phyloP scores from a whole-genome alignment of 441 rosid species.

The Flueggea neowawraea region DNA sequence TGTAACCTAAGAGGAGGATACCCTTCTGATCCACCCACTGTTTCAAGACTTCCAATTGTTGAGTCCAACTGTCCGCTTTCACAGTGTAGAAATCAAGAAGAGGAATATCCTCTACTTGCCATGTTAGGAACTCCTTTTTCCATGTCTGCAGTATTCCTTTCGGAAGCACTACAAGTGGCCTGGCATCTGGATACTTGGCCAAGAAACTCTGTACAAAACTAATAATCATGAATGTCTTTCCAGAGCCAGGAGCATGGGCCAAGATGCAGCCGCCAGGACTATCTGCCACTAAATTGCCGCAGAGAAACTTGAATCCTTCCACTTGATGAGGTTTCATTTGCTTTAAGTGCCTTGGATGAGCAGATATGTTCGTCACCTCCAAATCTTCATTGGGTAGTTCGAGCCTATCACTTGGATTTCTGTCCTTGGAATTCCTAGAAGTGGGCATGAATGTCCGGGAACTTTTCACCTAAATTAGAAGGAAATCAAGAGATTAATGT shows the following conservation, averaged over 20 bases:
- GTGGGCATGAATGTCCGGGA: slow-evolving; percentile 32
- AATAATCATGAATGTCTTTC: slow-evolving; percentile 77
- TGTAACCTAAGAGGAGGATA: slow-evolving; percentile 67
- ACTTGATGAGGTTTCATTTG: slow-evolving; percentile 76
- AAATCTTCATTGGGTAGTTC: slow-evolving; percentile 26
- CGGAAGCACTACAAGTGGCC: slow-evolving; percentile 66
- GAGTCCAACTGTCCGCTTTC: slow-evolving; percentile 59
- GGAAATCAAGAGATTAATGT: not conserved
- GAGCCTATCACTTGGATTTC: slow-evolving; percentile 27
- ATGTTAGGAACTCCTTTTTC: slow-evolving; percentile 63
- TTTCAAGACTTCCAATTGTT: slow-evolving; percentile 49
- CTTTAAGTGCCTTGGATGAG: slow-evolving; percentile 63
- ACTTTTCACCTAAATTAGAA: slow-evolving; percentile 39
- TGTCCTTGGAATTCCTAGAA: slow-evolving; percentile 17
- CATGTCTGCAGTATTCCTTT: slow-evolving; percentile 73
- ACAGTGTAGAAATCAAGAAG: slow-evolving; percentile 55
- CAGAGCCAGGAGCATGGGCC: slow-evolving; percentile 93
- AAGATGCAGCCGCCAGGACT: slow-evolving; percentile 75
- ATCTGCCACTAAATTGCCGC: slow-evolving; percentile 51
- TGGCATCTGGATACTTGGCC: slow-evolving; percentile 57
- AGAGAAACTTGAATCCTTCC: slow-evolving; percentile 64
- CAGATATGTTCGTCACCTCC: slow-evolving; percentile 44
- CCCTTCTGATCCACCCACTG: slow-evolving; percentile 58
- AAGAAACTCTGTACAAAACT: slow-evolving; percentile 75
- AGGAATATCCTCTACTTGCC: slow-evolving; percentile 65